These are phyloP conservation scores for Chaetomium fimeti DNA, from an alignment of 495 filamentous ascomycete species.

Conservation along the genomic window DNA sequence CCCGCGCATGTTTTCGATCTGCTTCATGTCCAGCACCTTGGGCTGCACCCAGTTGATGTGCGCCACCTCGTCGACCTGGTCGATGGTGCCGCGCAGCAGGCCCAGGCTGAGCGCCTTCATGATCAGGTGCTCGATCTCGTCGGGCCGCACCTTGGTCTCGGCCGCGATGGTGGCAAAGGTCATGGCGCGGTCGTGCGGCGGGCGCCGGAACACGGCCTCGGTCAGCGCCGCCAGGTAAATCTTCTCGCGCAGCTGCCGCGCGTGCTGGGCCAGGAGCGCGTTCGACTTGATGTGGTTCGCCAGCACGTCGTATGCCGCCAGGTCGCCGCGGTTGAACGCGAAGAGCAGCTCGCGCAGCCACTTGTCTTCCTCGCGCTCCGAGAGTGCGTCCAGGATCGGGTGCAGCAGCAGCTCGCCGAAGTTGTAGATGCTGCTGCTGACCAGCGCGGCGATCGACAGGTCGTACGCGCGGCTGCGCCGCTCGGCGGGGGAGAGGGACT, in stretches of 20 bases:
- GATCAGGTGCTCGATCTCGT: conserved; percentile 94
- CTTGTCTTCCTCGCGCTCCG: conserved; percentile 53
- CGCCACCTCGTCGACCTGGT: conserved; percentile 91
- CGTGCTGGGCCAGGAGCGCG: conserved; percentile 73
- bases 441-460: conserved; percentile 85
- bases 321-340: conserved; percentile 94
- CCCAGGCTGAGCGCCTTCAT: conserved; percentile 98
- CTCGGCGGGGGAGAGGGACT: conserved; percentile 67
- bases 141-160: conserved; percentile 86
- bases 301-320: conserved; percentile 79
- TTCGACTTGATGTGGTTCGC: conserved; percentile 73
- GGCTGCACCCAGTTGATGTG: conserved; percentile 99
- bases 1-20: conserved; percentile 91
- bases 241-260: conserved; percentile 88
- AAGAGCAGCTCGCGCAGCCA: conserved; percentile 95
- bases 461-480: conserved; percentile 82
- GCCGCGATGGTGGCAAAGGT: conserved; percentile 80
- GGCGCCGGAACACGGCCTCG: conserved; percentile 92
- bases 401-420: conserved; percentile 98
- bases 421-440: conserved; percentile 96
- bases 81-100: conserved; percentile 85
- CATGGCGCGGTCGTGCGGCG: conserved; percentile 93
- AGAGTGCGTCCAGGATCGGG: conserved; percentile 85
- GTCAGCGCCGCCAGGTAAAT: conserved; percentile 94
- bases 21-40: conserved; percentile 91